Percentiles rank a stretch among this genome's conserved stretches.
phyloP scores from a whole-genome alignment of 805 yeast genomes.

The Pichia heedii region DNA sequence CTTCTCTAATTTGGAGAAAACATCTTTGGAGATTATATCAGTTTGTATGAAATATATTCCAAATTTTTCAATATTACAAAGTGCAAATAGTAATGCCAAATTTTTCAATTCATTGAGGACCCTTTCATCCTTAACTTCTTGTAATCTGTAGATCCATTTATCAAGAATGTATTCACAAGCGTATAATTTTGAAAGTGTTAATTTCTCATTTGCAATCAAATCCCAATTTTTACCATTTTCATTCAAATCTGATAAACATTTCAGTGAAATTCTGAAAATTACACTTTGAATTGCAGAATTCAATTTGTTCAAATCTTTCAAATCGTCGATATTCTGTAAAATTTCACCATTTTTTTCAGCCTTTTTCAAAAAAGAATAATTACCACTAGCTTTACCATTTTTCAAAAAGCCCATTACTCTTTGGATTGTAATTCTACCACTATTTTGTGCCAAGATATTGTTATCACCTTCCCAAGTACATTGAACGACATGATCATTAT shows the following conservation, averaged over 20 bases:
- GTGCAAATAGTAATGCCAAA: conserved; percentile 55
- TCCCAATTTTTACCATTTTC: conserved; percentile 36
- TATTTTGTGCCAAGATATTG: conserved; percentile 71
- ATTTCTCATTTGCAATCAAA: conserved; percentile 36
- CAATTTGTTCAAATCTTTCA: conserved; percentile 25
- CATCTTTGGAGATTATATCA: conserved; percentile 43
- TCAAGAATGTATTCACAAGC: conserved; percentile 40
- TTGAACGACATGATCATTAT: conserved; percentile 92
- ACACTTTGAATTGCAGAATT: conserved; percentile 32
- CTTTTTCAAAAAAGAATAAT: conserved; percentile 30
- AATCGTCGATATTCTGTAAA: conserved; percentile 19
- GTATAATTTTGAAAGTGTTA: conserved; percentile 40
- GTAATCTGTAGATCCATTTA: conserved; percentile 29
- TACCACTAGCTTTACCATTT: conserved; percentile 30
- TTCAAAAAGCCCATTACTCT: conserved; percentile 30
- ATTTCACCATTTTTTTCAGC: conserved; percentile 26
- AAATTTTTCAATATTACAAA: conserved; percentile 59
- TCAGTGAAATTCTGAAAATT: conserved; percentile 31
- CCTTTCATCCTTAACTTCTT: conserved; percentile 8
- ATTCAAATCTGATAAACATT: conserved; percentile 26
- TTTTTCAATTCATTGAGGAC: conserved; percentile 42
- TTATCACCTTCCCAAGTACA: conserved; percentile 99
- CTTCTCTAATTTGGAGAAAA: conserved; percentile 32
- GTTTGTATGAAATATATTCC: conserved; percentile 64
- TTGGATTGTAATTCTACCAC: conserved; percentile 71